A percentile compares a stretch with the other conserved stretches of the same genome.
These are phyloP conservation scores for Umbelopsis sp. DNA, from an alignment of 192 early-diverging fungal species.

Conservation along the genomic window DNA sequence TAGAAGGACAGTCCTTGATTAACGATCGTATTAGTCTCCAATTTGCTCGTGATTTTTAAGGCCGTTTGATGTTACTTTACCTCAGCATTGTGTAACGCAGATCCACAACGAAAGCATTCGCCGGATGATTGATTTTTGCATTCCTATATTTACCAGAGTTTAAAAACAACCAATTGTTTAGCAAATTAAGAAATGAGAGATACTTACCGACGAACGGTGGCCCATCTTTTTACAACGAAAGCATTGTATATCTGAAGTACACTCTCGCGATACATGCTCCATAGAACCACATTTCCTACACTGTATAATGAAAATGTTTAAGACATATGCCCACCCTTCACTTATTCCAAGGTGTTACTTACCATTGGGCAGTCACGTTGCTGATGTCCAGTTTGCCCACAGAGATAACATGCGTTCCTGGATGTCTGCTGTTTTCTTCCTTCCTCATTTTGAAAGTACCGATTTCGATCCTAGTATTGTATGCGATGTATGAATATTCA, in stretches of 20 bases:
- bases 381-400: constrained; percentile 13
- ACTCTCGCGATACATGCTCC: background rate
- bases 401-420: background rate
- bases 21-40: background rate
- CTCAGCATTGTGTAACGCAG: background rate
- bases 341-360: background rate
- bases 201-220: background rate
- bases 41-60: background rate
- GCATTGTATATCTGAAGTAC: background rate
- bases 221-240: constrained; percentile 16
- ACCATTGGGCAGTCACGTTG: constrained; percentile 5
- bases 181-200: background rate
- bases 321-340: background rate
- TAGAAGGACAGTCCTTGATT: background rate
- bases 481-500: background rate
- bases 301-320: background rate
- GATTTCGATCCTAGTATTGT: background rate
- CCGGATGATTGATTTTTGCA: background rate
- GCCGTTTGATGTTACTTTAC: background rate
- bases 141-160: background rate
- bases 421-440: background rate
- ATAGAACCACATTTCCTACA: background rate
- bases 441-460: constrained; percentile 11
- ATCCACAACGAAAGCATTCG: background rate
- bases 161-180: background rate